Conservation (phyloP, 352 stramenopile genomes). For the Pythium chondricola region DNA sequence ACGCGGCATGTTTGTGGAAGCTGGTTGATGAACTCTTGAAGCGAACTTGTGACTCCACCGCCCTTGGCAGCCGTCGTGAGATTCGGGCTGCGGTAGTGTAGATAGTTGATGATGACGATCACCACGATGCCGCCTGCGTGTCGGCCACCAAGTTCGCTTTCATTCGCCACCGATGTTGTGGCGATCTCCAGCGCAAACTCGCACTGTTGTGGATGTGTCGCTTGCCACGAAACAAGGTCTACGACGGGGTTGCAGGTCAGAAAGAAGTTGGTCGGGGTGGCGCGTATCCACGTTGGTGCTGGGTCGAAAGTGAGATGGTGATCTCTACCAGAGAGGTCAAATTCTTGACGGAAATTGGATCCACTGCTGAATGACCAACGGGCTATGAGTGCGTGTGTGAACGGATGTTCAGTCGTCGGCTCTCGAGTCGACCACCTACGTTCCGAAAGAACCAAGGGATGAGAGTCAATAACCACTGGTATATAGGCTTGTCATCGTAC, state of each 20-base stretch:
- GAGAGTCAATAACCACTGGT: too few relatives aligned
- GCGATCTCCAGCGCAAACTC: constrained; percentile 10
- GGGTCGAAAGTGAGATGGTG: constrained; percentile 8
- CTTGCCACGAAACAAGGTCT: constrained; percentile 3
- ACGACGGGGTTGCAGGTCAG: background rate
- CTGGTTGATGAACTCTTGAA: constrained; percentile 5
- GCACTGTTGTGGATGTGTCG: background rate
- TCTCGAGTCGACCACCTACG: constrained; percentile 10
- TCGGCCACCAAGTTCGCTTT: too few relatives aligned
- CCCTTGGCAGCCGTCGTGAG: constrained; percentile 10
- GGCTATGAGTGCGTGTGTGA: background rate
- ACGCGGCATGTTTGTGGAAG: too few relatives aligned
- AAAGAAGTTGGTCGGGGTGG: constrained; percentile 6
- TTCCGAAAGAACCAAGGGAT: too few relatives aligned
- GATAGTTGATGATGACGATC: constrained; percentile 32
- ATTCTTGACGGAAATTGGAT: background rate
- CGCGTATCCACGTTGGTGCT: background rate
- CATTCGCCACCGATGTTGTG: background rate
- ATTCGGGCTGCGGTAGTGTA: constrained; percentile 19
- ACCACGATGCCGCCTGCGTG: constrained; percentile 5
- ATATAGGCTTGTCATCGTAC: too few relatives aligned
- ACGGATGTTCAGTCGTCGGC: constrained; percentile 8
- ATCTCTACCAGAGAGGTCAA: constrained; percentile 11
- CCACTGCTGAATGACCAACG: constrained; percentile 17
- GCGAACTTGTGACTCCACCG: background rate